These are phyloP conservation scores for Cicer chorassanicum DNA, from an alignment of 306 rosid genomes.

Conservation along the genomic window DNA sequence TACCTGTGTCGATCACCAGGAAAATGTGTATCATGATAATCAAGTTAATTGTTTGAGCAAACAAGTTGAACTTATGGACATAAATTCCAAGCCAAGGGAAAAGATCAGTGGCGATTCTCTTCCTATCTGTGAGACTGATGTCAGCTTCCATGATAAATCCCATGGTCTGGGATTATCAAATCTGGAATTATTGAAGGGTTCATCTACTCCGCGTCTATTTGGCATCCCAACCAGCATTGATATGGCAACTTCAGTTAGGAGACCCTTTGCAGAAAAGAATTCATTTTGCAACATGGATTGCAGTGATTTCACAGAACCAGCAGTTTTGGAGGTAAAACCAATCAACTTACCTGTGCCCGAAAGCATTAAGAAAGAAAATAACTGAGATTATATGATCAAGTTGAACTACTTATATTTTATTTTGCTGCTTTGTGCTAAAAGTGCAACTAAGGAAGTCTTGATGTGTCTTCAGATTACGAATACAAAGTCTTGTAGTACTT, in stretches of 20 bases:
- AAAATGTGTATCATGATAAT: constrained; percentile 48
- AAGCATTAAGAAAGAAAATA: constrained; percentile 49
- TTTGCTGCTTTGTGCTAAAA: constrained; percentile 38
- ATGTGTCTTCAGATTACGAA: constrained; percentile 27
- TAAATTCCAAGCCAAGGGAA: constrained; percentile 42
- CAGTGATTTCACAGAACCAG: constrained; percentile 45
- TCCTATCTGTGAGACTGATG: constrained; percentile 41
- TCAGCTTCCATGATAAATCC: constrained; percentile 48
- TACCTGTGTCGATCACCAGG: constrained; percentile 38
- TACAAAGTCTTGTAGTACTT: constrained; percentile 19
- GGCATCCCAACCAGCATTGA: constrained; percentile 44
- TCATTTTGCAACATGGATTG: constrained; percentile 60
- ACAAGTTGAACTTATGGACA: constrained; percentile 56
- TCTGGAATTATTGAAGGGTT: constrained; percentile 39
- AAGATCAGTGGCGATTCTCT: constrained; percentile 43
- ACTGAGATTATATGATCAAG: constrained; percentile 37
- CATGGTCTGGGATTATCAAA: constrained; percentile 38
- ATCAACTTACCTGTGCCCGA: constrained; percentile 29
- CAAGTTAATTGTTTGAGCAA: constrained; percentile 56
- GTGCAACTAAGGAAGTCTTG: constrained; percentile 29
- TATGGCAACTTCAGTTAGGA: constrained; percentile 44
- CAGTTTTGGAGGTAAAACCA: constrained; percentile 47
- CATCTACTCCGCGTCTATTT: constrained; percentile 16
- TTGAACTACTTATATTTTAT: neutral
- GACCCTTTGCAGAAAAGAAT: constrained; percentile 55